Conservation (phyloP, 2,329 filamentous ascomycete genomes). For the Cladobotryum protrusum region DNA sequence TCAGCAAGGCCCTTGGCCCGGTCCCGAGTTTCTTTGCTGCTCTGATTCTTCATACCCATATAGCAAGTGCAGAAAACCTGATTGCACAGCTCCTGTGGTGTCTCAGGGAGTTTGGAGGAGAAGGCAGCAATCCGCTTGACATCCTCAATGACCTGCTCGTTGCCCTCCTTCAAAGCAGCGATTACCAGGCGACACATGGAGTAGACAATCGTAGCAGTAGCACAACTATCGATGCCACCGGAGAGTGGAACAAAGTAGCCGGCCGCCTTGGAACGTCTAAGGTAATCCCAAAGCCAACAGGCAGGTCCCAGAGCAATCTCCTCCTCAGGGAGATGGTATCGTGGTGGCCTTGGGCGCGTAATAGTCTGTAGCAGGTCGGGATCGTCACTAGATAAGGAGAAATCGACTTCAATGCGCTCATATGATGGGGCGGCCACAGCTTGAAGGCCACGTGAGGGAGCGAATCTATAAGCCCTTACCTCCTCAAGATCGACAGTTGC, state of each 20-base stretch:
- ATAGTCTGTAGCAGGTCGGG: conserved; percentile 33
- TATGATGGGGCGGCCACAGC: conserved; percentile 13
- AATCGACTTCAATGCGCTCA: conserved; percentile 14
- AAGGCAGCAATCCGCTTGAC: conserved; percentile 19
- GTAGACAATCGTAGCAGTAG: conserved; percentile 31
- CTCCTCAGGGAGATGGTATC: conserved; percentile 58
- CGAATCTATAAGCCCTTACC: conserved; percentile 37
- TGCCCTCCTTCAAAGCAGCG: conserved; percentile 37
- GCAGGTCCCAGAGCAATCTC: conserved; percentile 61
- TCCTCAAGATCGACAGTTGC: conserved; percentile 67
- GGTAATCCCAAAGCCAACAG: conserved; percentile 62
- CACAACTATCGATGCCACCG: conserved; percentile 53
- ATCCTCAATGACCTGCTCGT: conserved; percentile 20
- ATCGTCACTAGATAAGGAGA: conserved; percentile 23
- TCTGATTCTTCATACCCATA: conserved; percentile 64
- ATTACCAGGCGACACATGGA: conserved; percentile 52
- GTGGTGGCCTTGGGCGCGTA: conserved; percentile 36
- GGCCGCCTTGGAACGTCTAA: conserved; percentile 41
- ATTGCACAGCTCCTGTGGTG: conserved; percentile 50
- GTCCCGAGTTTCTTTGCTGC: conserved; percentile 57
- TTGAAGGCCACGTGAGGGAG: conserved; percentile 10
- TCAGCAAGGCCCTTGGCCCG: conserved; percentile 56
- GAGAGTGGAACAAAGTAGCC: conserved; percentile 52
- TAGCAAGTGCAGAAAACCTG: conserved; percentile 35
- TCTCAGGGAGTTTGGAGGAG: conserved; percentile 41